Percentiles rank a stretch among this genome's conserved stretches.
These are phyloP conservation scores for Chalciporus sp. DNA, from an alignment of 1,284 basidiomycete genomes.

Conservation along the genomic window DNA sequence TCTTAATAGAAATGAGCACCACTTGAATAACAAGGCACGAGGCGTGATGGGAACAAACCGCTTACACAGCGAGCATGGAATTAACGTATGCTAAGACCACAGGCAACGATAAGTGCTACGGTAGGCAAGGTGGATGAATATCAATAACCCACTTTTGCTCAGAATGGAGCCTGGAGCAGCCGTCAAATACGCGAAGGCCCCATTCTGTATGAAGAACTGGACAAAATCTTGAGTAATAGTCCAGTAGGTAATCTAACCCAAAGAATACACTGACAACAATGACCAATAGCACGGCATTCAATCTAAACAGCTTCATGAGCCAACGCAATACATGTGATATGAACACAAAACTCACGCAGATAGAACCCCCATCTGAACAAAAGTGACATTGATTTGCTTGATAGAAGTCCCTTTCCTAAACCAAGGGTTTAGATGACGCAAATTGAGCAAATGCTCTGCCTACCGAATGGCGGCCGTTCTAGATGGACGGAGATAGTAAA, in stretches of 20 bases:
- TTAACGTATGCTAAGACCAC: constrained; percentile 22
- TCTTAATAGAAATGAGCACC: not conserved
- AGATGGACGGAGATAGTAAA: constrained; percentile 21
- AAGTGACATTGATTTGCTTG: constrained; percentile 15
- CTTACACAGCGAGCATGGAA: constrained; percentile 30
- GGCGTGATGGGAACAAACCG: not conserved
- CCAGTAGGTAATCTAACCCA: too few relatives aligned
- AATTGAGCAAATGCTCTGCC: too few relatives aligned
- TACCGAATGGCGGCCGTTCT: constrained; percentile 16
- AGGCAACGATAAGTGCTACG: not conserved
- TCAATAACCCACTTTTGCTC: constrained; percentile 14
- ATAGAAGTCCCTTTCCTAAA: constrained; percentile 10
- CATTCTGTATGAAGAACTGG: constrained; percentile 20
- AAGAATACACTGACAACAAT: constrained; percentile 11
- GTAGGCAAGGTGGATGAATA: not conserved
- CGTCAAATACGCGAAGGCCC: not conserved
- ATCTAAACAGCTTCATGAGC: constrained; percentile 8
- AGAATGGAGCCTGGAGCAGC: constrained; percentile 14
- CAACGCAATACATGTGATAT: not conserved
- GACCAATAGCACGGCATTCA: constrained; percentile 13
- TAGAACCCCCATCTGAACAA: constrained; percentile 30
- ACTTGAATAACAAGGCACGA: too few relatives aligned
- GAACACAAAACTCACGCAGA: constrained; percentile 18
- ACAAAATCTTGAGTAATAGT: not conserved
- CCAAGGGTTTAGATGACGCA: too few relatives aligned